Evolutionary conservation across 495 filamentous ascomycete genomes (phyloP).

Genomic region (Talaromyces nanjingensis): DNA sequence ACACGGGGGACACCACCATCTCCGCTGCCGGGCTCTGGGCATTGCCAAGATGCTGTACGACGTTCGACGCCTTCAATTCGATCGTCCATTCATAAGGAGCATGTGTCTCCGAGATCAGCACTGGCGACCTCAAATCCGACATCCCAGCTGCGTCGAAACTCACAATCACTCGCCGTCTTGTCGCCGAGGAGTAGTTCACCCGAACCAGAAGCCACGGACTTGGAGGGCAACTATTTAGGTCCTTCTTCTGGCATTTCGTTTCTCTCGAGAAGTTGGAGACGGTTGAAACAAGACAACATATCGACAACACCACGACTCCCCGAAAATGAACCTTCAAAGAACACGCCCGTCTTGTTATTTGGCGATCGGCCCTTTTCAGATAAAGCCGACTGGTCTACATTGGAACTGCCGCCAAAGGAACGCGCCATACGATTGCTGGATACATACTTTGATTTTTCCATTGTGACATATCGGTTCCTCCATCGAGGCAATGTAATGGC

Average conservation of each 20-base stretch:
- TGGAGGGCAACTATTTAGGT: constrained; percentile 41
- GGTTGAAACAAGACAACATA: constrained; percentile 35
- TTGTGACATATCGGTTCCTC: constrained; percentile 42
- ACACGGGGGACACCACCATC: constrained; percentile 36
- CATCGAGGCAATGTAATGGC: constrained; percentile 33
- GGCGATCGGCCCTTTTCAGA: constrained; percentile 37
- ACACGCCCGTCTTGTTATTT: constrained; percentile 37
- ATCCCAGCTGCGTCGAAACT: not conserved
- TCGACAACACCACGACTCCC: constrained; percentile 25
- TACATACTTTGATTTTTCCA: constrained; percentile 41
- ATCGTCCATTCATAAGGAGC: not conserved
- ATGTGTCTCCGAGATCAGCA: not conserved
- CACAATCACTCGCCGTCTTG: constrained; percentile 11
- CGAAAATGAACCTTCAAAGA: constrained; percentile 27
- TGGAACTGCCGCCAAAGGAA: constrained; percentile 29
- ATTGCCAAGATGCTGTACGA: not conserved
- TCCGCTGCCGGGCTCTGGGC: constrained; percentile 20
- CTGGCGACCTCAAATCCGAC: not conserved
- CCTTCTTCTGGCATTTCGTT: constrained; percentile 41
- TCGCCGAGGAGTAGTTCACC: constrained; percentile 29
- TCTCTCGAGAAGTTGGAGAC: constrained; percentile 39
- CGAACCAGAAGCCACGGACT: constrained; percentile 37
- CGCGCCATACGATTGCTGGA: constrained; percentile 28
- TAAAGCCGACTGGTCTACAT: constrained; percentile 19
- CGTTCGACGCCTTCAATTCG: not conserved